These are phyloP conservation scores for Diutina rugosa DNA, from an alignment of 1,139 yeast species.

Conservation along the genomic window DNA sequence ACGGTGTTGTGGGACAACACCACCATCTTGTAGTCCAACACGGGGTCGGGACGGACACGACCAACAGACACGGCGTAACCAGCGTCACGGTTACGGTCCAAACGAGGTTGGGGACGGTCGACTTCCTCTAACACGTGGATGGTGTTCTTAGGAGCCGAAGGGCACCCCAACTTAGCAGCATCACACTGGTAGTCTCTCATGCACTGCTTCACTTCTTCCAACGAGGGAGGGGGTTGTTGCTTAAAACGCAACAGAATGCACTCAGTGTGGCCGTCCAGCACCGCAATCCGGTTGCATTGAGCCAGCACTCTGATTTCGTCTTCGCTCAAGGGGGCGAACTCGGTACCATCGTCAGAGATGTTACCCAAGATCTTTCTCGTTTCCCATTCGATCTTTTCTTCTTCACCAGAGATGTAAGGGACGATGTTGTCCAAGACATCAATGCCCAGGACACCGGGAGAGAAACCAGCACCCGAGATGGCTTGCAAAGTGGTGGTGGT, in stretches of 20 bases:
- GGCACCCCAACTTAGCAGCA: constrained; percentile 64
- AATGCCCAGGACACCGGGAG: constrained; percentile 95
- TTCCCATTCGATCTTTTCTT: constrained; percentile 98
- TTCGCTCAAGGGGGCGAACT: constrained; percentile 49
- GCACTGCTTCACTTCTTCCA: constrained; percentile 63
- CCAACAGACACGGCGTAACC: constrained; percentile 97
- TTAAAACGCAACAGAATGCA: constrained; percentile 82
- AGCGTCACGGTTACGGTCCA: constrained; percentile 89
- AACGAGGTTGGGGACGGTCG: constrained; percentile 96
- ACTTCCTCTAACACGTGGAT: constrained; percentile 83
- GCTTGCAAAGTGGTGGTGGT: constrained; percentile 94
- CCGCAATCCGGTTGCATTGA: constrained; percentile 94
- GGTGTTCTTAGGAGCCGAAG: constrained; percentile 86
- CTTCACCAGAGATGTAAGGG: constrained; percentile 94
- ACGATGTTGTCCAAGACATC: constrained; percentile 89
- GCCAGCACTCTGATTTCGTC: constrained; percentile 82
- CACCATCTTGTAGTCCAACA: constrained; percentile 90
- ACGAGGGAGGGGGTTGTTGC: constrained; percentile 70
- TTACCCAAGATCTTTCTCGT: constrained; percentile 84
- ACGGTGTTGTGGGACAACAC: constrained; percentile 92
- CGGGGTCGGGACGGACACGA: constrained; percentile 84
- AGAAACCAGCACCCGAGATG: constrained; percentile 95
- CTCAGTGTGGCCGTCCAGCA: constrained; percentile 95
- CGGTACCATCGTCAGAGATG: constrained; percentile 38
- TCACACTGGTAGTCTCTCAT: constrained; percentile 74